Base-by-base conservation (phyloP, 1,139 yeast species). In the Candida mesenterica region DNA sequence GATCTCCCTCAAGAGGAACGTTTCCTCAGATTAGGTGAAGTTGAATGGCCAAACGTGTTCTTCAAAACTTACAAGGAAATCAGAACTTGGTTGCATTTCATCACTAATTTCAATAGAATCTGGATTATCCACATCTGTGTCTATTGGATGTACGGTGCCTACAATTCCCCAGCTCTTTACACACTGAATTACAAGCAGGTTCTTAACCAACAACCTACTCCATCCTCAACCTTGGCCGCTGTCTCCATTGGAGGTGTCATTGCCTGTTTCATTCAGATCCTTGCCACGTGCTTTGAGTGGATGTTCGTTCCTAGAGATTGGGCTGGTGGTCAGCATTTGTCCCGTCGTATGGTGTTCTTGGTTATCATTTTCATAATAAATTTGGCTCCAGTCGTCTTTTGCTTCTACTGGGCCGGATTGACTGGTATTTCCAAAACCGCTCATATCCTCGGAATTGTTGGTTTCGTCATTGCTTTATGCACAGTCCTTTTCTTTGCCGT, bases 291-390 rank as follows among this genome's bases (percentile, higher is more conserved):
- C 33, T 79, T 86, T 53, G 98, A 92, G 67, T 94, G 96, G 97
- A 74, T 82, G 61, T 92, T 88, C 58, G 98, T 92, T 45, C 98
- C 98, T 45, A 82, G 97, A 68, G 81, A 84, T 55, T 92, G 98
- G 98, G 95, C 97, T 23, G 98, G 98, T 65, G 97, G 97, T 62
- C 97, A 92, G 68, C 97, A 88, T 61, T 77, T 92, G 60, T 70
- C 89, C 33, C 85, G 96, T 65, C 85, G 98, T 61, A 72, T 92
- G 53, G 55, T 82, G 70, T 85, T 90, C 59, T 65, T 92, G 59
- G 52, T 82, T 39, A 49, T 79, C 36, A 77, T 90, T 45, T 71
- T 90, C 43, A 67, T 74, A 35, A 56, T 82, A 48, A 92, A 92
- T 64, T 69, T 92, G 61, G 92, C 82, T 50, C 95, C 97, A 28